These are phyloP conservation scores for Cerioporus squamosus DNA, from an alignment of 1,284 basidiomycete genomes.

Conservation along the genomic window DNA sequence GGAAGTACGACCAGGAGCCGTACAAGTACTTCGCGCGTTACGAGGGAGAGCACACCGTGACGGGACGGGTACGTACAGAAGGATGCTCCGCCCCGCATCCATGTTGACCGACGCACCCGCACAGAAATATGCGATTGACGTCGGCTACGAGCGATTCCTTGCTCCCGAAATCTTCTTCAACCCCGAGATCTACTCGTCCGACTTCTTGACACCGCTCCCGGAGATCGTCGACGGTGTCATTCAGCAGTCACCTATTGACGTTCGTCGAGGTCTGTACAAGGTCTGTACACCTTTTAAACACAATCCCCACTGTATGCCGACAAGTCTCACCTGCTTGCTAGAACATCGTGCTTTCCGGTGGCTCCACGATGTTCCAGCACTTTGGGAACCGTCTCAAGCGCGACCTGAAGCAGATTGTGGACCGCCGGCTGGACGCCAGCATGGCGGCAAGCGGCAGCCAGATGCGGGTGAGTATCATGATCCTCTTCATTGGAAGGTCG, in stretches of 20 bases:
- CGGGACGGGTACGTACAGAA: constrained; percentile 74
- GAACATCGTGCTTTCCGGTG: constrained; percentile 95
- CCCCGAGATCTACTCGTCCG: constrained; percentile 97
- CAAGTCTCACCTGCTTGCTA: constrained; percentile 30
- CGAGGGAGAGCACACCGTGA: constrained; percentile 93
- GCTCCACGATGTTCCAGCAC: constrained; percentile 98
- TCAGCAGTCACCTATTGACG: constrained; percentile 95
- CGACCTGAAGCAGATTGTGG: constrained; percentile 94
- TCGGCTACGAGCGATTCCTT: constrained; percentile 99
- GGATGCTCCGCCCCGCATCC: neutral
- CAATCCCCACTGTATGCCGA: neutral
- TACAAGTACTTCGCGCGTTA: constrained; percentile 96
- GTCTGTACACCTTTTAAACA: constrained; percentile 42
- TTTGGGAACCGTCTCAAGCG: constrained; percentile 96
- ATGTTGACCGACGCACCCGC: neutral
- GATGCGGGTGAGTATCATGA: constrained; percentile 62
- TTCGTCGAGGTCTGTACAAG: constrained; percentile 94
- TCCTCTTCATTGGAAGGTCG: constrained; percentile 8
- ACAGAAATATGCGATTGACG: constrained; percentile 89
- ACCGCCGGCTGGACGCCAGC: constrained; percentile 84
- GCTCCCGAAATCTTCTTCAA: constrained; percentile 99
- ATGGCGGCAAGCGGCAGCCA: constrained; percentile 78
- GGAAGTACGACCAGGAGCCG: constrained; percentile 97
- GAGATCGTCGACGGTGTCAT: constrained; percentile 98
- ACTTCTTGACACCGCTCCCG: constrained; percentile 97